Percentiles rank a stretch among this genome's conserved stretches.
Conservation (phyloP, 495 filamentous ascomycete genomes). For the Neurospora sp. region DNA sequence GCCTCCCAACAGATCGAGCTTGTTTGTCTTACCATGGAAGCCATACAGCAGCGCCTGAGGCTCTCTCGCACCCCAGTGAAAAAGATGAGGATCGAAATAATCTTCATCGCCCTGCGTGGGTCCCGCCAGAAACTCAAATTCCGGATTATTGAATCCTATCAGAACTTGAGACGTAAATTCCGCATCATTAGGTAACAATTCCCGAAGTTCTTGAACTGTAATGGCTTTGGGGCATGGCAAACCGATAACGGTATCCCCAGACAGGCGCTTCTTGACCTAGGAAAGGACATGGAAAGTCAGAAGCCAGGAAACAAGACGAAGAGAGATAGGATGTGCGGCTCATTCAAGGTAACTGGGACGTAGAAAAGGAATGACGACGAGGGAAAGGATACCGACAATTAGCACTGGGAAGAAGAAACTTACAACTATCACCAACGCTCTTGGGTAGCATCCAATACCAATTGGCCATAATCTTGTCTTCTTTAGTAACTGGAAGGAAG, state of each 20-base stretch:
- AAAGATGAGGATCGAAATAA: background rate
- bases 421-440: background rate
- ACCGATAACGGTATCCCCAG: background rate
- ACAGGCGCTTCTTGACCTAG: background rate
- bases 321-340: background rate
- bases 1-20: background rate
- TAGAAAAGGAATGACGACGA: background rate
- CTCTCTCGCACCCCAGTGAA: background rate
- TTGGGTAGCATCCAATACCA: background rate
- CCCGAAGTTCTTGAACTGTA: background rate
- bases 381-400: background rate
- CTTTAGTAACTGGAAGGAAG: background rate
- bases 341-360: background rate
- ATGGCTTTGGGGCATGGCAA: background rate
- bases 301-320: background rate
- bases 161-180: too few species aligned
- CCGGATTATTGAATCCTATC: too few species aligned
- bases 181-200: too few species aligned
- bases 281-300: background rate
- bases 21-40: fast-evolving
- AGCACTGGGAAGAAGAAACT: background rate
- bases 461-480: background rate
- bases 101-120: background rate
- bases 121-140: background rate
- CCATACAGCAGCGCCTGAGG: background rate